Evolutionary conservation across 257 asterid species (phyloP).

Genomic region (Plantago major): DNA sequence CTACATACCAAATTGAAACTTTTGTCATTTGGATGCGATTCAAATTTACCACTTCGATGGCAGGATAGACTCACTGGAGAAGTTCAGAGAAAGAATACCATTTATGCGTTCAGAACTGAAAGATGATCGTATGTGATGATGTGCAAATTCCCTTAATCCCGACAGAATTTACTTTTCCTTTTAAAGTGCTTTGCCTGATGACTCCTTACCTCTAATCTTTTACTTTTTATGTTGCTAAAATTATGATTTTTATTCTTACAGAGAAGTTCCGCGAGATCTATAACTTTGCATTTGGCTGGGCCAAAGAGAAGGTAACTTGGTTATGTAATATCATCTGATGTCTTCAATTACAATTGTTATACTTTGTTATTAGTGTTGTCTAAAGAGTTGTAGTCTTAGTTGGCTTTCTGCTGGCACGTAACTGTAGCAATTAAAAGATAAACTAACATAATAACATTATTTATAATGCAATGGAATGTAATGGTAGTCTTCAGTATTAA

Average conservation of each 20-base stretch:
- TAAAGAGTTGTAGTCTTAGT: neutral
- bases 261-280: constrained; percentile 90
- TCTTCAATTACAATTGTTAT: constrained; percentile 7
- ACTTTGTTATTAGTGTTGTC: neutral
- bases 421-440: too few species aligned
- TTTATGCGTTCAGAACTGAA: constrained; percentile 92
- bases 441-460: too few species aligned
- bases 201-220: neutral
- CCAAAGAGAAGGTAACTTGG: constrained; percentile 85
- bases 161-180: neutral
- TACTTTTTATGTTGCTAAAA: constrained; percentile 13
- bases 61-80: constrained; percentile 94
- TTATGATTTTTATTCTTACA: constrained; percentile 29
- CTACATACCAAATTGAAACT: constrained; percentile 2
- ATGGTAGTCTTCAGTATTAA: too few species aligned
- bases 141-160: constrained; percentile 7
- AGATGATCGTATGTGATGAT: constrained; percentile 84
- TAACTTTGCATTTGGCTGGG: constrained; percentile 98
- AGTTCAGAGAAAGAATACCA: constrained; percentile 81
- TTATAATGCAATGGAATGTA: too few species aligned
- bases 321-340: constrained; percentile 1
- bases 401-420: neutral
- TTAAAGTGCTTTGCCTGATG: constrained; percentile 10
- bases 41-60: constrained; percentile 20
- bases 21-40: constrained; percentile 19